Evolutionary conservation across 1,284 basidiomycete species (phyloP).

Genomic region (Pseudomicrostroma phylloplanum): DNA sequence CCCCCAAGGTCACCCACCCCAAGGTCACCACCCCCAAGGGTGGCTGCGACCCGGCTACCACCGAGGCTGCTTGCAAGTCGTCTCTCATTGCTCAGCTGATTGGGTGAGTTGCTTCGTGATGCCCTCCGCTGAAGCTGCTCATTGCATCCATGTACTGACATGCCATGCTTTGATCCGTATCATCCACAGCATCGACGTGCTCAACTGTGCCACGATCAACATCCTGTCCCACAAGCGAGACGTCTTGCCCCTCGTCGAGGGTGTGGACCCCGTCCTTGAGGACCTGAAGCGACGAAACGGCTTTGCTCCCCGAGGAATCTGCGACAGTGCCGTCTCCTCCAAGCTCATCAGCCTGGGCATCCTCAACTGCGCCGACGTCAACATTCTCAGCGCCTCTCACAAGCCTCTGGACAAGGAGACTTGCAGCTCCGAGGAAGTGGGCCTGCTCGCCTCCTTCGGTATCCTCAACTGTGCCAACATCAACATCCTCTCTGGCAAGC

Average conservation of each 20-base stretch:
- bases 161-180: no score
- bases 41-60: no score
- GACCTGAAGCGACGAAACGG: neutral
- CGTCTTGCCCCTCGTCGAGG: no score
- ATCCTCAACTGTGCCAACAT: slow-evolving; percentile 4
- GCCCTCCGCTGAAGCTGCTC: no score
- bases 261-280: no score
- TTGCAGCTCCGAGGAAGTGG: slow-evolving; percentile 2
- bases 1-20: no score
- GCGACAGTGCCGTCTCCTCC: neutral
- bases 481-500: slow-evolving; percentile 4
- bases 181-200: neutral
- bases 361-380: slow-evolving; percentile 2
- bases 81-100: neutral
- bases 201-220: no score
- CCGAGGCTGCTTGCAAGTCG: neutral
- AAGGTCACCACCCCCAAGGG: no score
- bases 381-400: neutral
- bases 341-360: neutral
- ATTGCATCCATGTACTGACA: no score
- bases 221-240: no score
- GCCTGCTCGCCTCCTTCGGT: neutral
- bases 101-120: neutral
- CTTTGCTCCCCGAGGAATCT: neutral
- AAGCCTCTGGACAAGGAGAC: slow-evolving; percentile 1